Conservation (phyloP, 768 basidiomycete species). For the Naganishia vishniacii region DNA sequence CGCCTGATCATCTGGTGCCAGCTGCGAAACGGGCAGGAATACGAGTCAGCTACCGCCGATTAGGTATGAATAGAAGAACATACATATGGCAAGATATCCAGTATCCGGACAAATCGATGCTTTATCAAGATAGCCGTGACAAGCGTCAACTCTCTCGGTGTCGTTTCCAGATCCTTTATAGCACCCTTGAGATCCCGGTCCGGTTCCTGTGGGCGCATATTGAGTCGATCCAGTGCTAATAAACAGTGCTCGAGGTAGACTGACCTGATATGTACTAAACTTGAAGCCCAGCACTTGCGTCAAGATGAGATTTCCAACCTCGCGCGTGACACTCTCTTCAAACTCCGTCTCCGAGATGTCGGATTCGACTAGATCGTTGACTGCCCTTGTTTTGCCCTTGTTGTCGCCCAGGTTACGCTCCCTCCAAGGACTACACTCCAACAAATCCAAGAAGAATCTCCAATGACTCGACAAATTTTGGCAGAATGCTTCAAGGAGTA, state of each 20-base stretch:
- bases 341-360: slow-evolving; percentile 36
- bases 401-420: slow-evolving; percentile 25
- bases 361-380: slow-evolving; percentile 33
- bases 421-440: slow-evolving; percentile 82
- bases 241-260: slow-evolving; percentile 27
- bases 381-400: slow-evolving; percentile 33
- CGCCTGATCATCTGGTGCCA: slow-evolving; percentile 67
- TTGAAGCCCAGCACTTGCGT: slow-evolving; percentile 97
- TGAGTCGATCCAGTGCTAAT: not conserved
- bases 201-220: not conserved
- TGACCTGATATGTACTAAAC: slow-evolving; percentile 80
- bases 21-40: slow-evolving; percentile 50
- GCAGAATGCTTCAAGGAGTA: slow-evolving; percentile 85
- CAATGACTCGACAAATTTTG: slow-evolving; percentile 75
- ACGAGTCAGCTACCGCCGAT: not conserved
- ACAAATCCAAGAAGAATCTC: slow-evolving; percentile 77
- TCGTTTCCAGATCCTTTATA: slow-evolving; percentile 56
- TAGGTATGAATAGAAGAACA: not conserved
- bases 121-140: slow-evolving; percentile 81
- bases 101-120: slow-evolving; percentile 76
- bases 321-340: slow-evolving; percentile 13
- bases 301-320: slow-evolving; percentile 41
- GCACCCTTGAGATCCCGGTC: slow-evolving; percentile 27
- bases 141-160: slow-evolving; percentile 69
- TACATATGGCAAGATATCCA: slow-evolving; percentile 91